Conservation (phyloP, 345 rosid genomes). For the Chamaenerion angustifolium region DNA sequence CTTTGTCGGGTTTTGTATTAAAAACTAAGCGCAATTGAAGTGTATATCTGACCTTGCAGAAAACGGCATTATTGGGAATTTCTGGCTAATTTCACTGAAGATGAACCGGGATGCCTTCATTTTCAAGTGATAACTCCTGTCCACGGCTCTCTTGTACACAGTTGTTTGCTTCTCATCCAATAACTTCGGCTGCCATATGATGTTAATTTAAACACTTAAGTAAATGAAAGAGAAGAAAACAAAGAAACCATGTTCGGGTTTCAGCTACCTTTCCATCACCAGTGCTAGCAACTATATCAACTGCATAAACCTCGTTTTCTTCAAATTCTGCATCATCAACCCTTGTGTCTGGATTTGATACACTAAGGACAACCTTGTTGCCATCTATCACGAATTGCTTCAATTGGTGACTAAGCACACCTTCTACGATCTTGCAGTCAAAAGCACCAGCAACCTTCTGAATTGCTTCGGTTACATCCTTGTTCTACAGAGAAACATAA, state of each 20-base stretch:
- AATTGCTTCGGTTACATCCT: constrained; percentile 89
- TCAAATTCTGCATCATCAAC: constrained; percentile 92
- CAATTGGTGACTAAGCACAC: constrained; percentile 91
- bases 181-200: constrained; percentile 65
- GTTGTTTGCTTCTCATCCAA: too few species aligned
- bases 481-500: constrained; percentile 41
- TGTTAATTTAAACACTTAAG: constrained; percentile 4
- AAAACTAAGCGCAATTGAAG: too few species aligned
- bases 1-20: too few species aligned
- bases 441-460: too few species aligned
- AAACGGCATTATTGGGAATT: constrained; percentile 79
- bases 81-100: constrained; percentile 81
- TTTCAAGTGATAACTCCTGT: constrained; percentile 75
- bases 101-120: constrained; percentile 98
- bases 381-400: constrained; percentile 86
- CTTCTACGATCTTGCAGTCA: too few species aligned
- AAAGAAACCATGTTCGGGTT: not conserved
- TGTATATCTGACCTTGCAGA: constrained; percentile 48
- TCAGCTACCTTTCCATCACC: constrained; percentile 94
- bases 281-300: constrained; percentile 83
- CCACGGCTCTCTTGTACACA: too few species aligned
- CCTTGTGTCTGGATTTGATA: constrained; percentile 63
- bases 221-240: not conserved
- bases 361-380: constrained; percentile 49
- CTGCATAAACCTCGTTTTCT: constrained; percentile 88